Evolutionary conservation across 2,329 filamentous ascomycete species (phyloP).

Genomic region (Talaromyces islandicus): DNA sequence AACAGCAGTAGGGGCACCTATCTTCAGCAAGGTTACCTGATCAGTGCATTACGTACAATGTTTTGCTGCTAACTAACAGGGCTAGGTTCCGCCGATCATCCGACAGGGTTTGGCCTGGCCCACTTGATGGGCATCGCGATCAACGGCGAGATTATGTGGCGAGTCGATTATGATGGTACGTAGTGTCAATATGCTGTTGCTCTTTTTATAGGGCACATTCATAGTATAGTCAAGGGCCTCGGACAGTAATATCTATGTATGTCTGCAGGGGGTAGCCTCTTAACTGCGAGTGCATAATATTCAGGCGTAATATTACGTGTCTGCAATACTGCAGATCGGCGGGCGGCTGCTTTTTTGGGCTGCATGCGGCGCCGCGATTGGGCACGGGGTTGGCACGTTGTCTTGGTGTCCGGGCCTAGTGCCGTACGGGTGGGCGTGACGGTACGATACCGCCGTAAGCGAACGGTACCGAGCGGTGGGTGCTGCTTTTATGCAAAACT

Average conservation of each 20-base stretch:
- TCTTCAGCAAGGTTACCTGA: not conserved
- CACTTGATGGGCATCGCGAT: not conserved
- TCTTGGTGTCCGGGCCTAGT: not conserved
- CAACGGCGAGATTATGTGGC: not conserved
- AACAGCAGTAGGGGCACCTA: not conserved
- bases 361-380: not conserved
- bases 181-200: too few species aligned
- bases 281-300: too few species aligned
- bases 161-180: too few species aligned
- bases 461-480: not conserved
- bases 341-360: not conserved
- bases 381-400: not conserved
- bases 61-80: conserved; percentile 14
- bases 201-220: too few species aligned
- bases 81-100: conserved; percentile 19
- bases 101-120: conserved; percentile 11
- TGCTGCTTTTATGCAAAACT: conserved; percentile 1
- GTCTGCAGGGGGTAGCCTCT: too few species aligned
- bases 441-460: not conserved
- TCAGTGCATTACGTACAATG: conserved; percentile 1
- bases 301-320: not conserved
- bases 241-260: too few species aligned
- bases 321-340: not conserved
- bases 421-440: not conserved
- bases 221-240: not conserved